Evolutionary conservation across 202 grass and related monocot genomes (phyloP).

Genomic region (Setaria viridis): DNA sequence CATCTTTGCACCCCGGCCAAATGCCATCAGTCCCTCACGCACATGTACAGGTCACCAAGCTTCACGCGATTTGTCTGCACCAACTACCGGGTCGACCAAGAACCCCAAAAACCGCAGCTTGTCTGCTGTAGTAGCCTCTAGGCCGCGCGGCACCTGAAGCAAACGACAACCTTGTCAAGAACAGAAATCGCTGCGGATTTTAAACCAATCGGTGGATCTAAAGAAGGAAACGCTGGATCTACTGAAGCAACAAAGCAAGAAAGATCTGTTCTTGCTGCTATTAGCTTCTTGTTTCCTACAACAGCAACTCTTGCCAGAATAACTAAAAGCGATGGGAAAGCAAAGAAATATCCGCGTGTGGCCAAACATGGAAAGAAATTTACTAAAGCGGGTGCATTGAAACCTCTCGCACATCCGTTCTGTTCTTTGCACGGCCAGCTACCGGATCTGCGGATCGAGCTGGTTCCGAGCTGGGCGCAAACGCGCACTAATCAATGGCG

Average conservation of each 20-base stretch:
- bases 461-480: slow-evolving; percentile 19
- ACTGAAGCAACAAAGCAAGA: not conserved
- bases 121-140: not conserved
- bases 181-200: not conserved
- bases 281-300: not conserved
- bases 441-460: slow-evolving; percentile 40
- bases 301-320: slow-evolving; percentile 26
- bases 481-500: not conserved
- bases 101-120: slow-evolving; percentile 33
- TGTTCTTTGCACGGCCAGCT: not conserved
- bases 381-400: slow-evolving; percentile 37
- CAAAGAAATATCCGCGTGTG: slow-evolving; percentile 9
- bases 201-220: slow-evolving; percentile 43
- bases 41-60: slow-evolving; percentile 38
- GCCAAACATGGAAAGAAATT: slow-evolving; percentile 36
- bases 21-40: slow-evolving; percentile 63
- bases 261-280: not conserved
- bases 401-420: not conserved
- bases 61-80: slow-evolving; percentile 30
- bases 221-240: slow-evolving; percentile 43
- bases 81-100: slow-evolving; percentile 6
- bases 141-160: slow-evolving; percentile 31
- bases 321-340: not conserved
- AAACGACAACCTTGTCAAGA: slow-evolving; percentile 40
- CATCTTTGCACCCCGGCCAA: slow-evolving; percentile 73